Percentiles rank a stretch among this genome's conserved stretches.
These are phyloP conservation scores for Cucumis sativus DNA, from an alignment of 306 rosid species.

Conservation along the genomic window DNA sequence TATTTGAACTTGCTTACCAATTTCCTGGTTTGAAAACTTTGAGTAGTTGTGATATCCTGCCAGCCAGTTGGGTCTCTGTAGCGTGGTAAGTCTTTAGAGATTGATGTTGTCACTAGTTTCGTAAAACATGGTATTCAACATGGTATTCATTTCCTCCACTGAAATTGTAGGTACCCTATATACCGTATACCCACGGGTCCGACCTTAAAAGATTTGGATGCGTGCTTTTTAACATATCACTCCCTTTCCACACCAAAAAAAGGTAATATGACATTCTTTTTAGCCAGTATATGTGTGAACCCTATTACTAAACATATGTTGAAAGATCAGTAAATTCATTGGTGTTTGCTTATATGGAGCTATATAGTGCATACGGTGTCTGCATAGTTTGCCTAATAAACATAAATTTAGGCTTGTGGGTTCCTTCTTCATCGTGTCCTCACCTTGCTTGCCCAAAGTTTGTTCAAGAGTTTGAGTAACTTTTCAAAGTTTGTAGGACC, in stretches of 20 bases:
- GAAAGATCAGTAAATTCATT: background rate
- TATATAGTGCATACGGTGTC: background rate
- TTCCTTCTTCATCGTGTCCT: background rate
- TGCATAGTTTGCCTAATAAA: background rate
- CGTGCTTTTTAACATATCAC: constrained; percentile 86
- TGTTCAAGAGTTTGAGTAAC: background rate
- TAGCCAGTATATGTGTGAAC: too few species aligned
- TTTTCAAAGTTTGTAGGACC: background rate
- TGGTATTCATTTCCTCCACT: constrained; percentile 16
- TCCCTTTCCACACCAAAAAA: constrained; percentile 40
- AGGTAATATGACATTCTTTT: constrained; percentile 29
- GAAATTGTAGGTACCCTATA: constrained; percentile 74
- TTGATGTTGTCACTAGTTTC: background rate
- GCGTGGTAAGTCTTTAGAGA: constrained; percentile 52
- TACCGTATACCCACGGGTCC: constrained; percentile 88
- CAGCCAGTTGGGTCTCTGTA: constrained; percentile 82
- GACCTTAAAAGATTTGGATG: constrained; percentile 79
- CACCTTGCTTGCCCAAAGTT: background rate
- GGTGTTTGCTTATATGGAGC: background rate
- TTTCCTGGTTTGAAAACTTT: constrained; percentile 56
- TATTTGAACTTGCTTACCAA: constrained; percentile 53
- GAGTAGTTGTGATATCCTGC: constrained; percentile 76
- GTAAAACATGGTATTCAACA: constrained; percentile 11
- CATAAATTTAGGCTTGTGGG: background rate
- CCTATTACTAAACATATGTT: too few species aligned